Evolutionary conservation across 2,329 filamentous ascomycete species (phyloP), one percentile per base, ranked within the genome.

Genomic region (Diaporthe amygdali): DNA sequence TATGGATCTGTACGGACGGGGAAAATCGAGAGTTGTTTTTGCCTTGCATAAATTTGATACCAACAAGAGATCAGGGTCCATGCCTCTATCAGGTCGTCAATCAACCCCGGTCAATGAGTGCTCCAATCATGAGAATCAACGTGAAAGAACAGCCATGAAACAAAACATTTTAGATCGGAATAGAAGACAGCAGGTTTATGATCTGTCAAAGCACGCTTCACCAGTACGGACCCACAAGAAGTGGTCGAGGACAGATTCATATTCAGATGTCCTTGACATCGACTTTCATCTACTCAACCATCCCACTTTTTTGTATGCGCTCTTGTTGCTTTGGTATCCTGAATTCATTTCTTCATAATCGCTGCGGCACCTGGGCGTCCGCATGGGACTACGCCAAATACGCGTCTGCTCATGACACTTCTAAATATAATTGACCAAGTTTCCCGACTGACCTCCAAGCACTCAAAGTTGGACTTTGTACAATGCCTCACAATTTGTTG

Each of bases 21-120:
- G 44, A n/a, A 63, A 49, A 37, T 64, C 44, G 59, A 63, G 20
- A 64, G 17, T 32, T 64, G 30, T 44, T 64, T 64, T 64, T 49
- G 59, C 27, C 59, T 64, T 64, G 59, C 59, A 64, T 37, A 64
- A 64, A 64, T 64, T 64, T 64, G 59, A 64, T 64, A 64, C 59
- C 59, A 64, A 64, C 20, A 37, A 37, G 30, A 47, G 39, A 46
- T 1, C 30, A 37, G 59, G 30, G 44, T 25, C 44, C 25, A 64
- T 37, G 4, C 14, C 49, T 30, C 7, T 9, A 64, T 34, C n/a
- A 49, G 17, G 30, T 9, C n/a, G n/a, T 49, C 59, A 44, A 37
- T 12, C 9, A 47, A 47, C 27, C 22, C 7, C 20, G 44, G 39
- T 17, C 6, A 12, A n/a, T 14, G 14, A 25, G 2, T 12, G 7